phyloP scores from a whole-genome alignment of 2,329 filamentous ascomycete species.

The Periglandula ipomoeae region DNA sequence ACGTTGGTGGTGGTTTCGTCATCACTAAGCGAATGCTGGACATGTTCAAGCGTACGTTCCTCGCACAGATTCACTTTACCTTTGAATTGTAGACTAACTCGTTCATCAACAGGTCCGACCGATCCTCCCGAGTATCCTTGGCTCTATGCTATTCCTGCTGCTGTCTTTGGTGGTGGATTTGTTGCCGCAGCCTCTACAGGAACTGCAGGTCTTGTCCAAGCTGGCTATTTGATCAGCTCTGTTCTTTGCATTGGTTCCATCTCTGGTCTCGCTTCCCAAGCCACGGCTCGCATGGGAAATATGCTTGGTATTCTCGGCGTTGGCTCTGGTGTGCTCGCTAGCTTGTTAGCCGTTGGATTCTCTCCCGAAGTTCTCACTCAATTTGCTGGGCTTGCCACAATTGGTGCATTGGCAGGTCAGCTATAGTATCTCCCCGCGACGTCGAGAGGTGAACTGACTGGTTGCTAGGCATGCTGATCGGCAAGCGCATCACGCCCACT shows the following conservation, averaged over 20 bases:
- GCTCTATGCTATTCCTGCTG: slow-evolving; percentile 71
- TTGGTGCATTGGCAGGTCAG: slow-evolving; percentile 56
- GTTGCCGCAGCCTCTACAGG: slow-evolving; percentile 72
- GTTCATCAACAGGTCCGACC: slow-evolving; percentile 51
- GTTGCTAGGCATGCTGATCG: slow-evolving; percentile 59
- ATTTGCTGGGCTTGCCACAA: slow-evolving; percentile 64
- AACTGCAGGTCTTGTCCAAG: slow-evolving; percentile 75
- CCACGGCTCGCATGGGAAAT: slow-evolving; percentile 77
- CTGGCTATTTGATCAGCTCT: slow-evolving; percentile 78
- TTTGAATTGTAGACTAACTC: slow-evolving; percentile 9
- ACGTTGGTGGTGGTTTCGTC: slow-evolving; percentile 81
- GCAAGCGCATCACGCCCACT: slow-evolving; percentile 78
- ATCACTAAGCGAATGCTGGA: slow-evolving; percentile 92
- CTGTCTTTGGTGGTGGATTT: slow-evolving; percentile 72
- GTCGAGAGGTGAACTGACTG: slow-evolving; percentile 2
- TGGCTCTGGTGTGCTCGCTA: slow-evolving; percentile 71
- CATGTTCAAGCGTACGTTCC: slow-evolving; percentile 64
- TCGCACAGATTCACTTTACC: no score
- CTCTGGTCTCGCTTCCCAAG: slow-evolving; percentile 71
- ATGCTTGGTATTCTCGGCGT: slow-evolving; percentile 82
- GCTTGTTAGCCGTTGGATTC: slow-evolving; percentile 72
- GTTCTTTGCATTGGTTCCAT: slow-evolving; percentile 79
- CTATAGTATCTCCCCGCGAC: slow-evolving; percentile 6
- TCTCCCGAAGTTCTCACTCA: slow-evolving; percentile 69
- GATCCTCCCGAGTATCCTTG: slow-evolving; percentile 84